A percentile compares a stretch with the other conserved stretches of the same genome.
Conservation (phyloP, 345 rosid species). For the Pugionium dolabratum region DNA sequence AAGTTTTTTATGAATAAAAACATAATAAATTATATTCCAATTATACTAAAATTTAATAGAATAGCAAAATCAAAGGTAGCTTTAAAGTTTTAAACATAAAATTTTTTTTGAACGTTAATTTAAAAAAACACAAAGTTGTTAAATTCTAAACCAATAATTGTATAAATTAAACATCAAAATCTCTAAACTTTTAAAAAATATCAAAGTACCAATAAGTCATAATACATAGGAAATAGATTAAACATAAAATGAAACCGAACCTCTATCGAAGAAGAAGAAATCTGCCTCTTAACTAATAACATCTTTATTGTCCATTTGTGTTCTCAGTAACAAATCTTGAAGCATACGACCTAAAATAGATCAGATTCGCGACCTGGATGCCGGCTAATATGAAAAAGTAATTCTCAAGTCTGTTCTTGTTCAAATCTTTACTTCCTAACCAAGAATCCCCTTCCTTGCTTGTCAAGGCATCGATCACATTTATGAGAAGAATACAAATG, state of each 20-base stretch:
- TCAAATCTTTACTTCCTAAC: slow-evolving; percentile 68
- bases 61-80: too few species aligned
- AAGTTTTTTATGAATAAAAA: too few species aligned
- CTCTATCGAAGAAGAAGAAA: not conserved
- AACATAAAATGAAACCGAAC: not conserved
- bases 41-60: too few species aligned
- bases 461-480: slow-evolving; percentile 42
- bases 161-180: too few species aligned
- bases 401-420: slow-evolving; percentile 52
- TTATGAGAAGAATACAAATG: slow-evolving; percentile 48
- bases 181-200: too few species aligned
- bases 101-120: too few species aligned
- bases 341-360: slow-evolving; percentile 58
- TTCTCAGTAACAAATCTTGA: slow-evolving; percentile 38
- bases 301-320: slow-evolving; percentile 15
- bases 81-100: too few species aligned
- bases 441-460: slow-evolving; percentile 40
- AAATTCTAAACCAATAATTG: too few species aligned
- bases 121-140: too few species aligned
- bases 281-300: slow-evolving; percentile 1
- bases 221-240: not conserved
- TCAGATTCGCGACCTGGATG: slow-evolving; percentile 44
- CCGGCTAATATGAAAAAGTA: slow-evolving; percentile 55
- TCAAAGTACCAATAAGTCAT: not conserved
- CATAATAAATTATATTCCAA: too few species aligned